Evolutionary conservation across 805 yeast genomes (phyloP), one percentile per base, ranked within the genome.

Genomic region (Pichia exigua): DNA sequence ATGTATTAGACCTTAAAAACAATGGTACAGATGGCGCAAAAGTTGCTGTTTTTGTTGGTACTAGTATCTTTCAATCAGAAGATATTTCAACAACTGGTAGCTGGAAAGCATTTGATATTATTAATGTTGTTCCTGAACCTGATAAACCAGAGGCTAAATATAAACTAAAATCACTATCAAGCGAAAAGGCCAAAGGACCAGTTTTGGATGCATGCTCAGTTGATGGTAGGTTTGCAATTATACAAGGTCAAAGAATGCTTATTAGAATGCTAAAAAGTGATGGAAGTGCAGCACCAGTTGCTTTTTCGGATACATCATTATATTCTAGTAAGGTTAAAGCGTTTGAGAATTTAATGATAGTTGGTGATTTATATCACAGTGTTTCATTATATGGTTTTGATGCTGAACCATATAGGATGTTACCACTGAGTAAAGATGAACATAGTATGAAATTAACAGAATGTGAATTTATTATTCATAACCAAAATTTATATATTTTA

Each of bases 331-430:
- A 87, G 57, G 77, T 88, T 17, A 91, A 91, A 67, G 76, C 90
- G 57, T 81, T 89, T 64, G 91, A 95, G 41, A 88, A 91, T 64
- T 69, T 92, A 60, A 64, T 92, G n/a, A 60, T 90, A 2, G 67
- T 90, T 18, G 95, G 95, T 20, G 99, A 94, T 66, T 72, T 87
- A 0, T 74, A 82, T 67, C 85, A 87, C 59, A 80, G 90, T 58
- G 73, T 88, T 4, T 82, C 90, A 73, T 73, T 94, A 51, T 82
- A 83, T 28, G 97, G 97, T 1, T 91, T 90, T 68, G 96, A 90
- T 65, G 92, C 95, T 2, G 97, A 92, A 61, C 99, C 99, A 0
- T 91, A 87, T 65, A 72, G 97, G 57, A 82, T 92, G 83, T 73
- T 89, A 18, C 66, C 77, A 52, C 66, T 94, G 48, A 91, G 95